Evolutionary conservation across 2,329 filamentous ascomycete species (phyloP).

Genomic region (Pseudocercospora musae): DNA sequence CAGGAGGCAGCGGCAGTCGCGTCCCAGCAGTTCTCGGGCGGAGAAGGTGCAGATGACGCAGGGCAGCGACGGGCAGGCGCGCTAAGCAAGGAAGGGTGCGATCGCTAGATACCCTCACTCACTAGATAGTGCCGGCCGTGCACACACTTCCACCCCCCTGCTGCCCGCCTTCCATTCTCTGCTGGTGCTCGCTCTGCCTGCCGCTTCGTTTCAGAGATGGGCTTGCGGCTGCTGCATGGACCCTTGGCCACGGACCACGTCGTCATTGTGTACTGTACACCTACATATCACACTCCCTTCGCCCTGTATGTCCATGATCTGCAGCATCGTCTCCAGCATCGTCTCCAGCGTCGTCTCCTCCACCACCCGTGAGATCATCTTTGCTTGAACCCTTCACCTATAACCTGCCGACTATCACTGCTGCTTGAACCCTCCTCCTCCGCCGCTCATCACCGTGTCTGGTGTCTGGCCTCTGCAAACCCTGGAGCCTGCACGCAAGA

Average conservation of each 20-base stretch:
- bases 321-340: too few relatives aligned
- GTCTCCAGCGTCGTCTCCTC: too few relatives aligned
- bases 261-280: neutral
- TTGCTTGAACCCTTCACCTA: conserved; percentile 1
- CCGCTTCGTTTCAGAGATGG: neutral
- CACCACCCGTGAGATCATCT: conserved; percentile 5
- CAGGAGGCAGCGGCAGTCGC: neutral
- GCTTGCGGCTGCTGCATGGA: neutral
- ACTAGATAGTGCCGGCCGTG: neutral
- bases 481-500: neutral
- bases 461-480: conserved; percentile 4
- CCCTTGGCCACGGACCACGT: neutral
- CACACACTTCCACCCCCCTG: neutral
- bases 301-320: conserved; percentile 13
- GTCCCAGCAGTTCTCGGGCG: neutral
- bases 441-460: conserved; percentile 15
- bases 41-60: neutral
- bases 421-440: conserved; percentile 7
- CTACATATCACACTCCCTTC: conserved; percentile 1
- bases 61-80: too few relatives aligned
- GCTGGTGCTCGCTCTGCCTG: too few relatives aligned
- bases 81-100: conserved; percentile 5
- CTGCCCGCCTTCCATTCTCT: too few relatives aligned
- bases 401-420: conserved; percentile 17
- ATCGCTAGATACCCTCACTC: too few relatives aligned